Conservation (phyloP, 352 stramenopile genomes). For the Globisporangium spinosum region DNA sequence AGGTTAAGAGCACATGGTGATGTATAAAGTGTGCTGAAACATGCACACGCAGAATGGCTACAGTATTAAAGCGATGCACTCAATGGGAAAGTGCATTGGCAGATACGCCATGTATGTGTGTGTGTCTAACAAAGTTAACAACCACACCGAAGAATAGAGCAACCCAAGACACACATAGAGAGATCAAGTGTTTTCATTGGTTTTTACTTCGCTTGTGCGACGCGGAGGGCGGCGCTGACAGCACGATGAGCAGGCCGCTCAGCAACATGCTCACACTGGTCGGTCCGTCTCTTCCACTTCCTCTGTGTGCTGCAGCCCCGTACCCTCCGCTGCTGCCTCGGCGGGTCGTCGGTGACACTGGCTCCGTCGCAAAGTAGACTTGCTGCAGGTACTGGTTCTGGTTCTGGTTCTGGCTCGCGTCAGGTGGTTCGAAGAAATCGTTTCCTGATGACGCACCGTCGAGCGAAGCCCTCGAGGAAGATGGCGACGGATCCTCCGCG, state of each 20-base stretch:
- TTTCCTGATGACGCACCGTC: neutral
- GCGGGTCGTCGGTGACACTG: constrained; percentile 11
- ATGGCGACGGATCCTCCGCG: constrained; percentile 1
- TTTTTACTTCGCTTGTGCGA: constrained; percentile 7
- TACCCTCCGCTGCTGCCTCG: constrained; percentile 6
- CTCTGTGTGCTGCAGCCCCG: neutral
- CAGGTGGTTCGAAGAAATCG: neutral
- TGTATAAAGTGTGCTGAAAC: constrained; percentile 6
- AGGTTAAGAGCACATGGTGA: constrained; percentile 11
- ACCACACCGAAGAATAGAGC: neutral
- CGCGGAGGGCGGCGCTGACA: constrained; percentile 22
- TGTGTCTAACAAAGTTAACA: neutral
- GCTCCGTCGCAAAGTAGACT: constrained; percentile 64
- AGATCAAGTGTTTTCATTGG: constrained; percentile 6
- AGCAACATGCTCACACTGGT: constrained; percentile 52
- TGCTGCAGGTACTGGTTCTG: constrained; percentile 12
- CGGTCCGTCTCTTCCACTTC: neutral
- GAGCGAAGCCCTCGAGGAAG: constrained; percentile 6
- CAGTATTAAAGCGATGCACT: neutral
- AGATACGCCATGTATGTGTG: too few relatives aligned
- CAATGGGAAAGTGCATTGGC: constrained; percentile 9
- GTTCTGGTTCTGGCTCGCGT: constrained; percentile 17
- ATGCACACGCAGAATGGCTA: neutral
- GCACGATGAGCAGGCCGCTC: constrained; percentile 41
- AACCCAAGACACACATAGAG: neutral